Evolutionary conservation across 2,329 filamentous ascomycete genomes (phyloP).

Genomic region (Coniella vitis): DNA sequence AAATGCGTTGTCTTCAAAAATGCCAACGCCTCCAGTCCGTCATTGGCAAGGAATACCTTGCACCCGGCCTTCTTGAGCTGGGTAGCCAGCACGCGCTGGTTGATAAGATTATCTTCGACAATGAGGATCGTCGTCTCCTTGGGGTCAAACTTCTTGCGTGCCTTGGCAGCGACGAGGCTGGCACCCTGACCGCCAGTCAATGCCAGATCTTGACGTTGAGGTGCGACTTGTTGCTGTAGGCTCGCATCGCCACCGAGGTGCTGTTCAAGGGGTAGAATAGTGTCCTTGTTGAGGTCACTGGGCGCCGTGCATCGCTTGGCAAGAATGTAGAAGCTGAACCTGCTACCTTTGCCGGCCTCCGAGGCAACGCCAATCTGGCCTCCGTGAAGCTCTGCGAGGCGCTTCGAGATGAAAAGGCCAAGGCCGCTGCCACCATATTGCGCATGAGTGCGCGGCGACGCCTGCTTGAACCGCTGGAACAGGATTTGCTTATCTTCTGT

Average conservation of each 20-base stretch:
- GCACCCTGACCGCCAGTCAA: constrained; percentile 16
- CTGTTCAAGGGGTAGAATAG: constrained; percentile 16
- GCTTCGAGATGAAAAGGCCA: constrained; percentile 57
- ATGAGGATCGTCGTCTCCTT: constrained; percentile 51
- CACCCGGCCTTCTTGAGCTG: constrained; percentile 55
- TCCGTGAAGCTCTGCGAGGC: constrained; percentile 57
- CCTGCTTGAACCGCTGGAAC: constrained; percentile 63
- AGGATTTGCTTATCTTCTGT: constrained; percentile 57
- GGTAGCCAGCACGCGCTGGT: constrained; percentile 61
- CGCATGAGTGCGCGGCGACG: constrained; percentile 40
- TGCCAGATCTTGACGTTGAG: constrained; percentile 23
- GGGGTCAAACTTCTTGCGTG: constrained; percentile 26
- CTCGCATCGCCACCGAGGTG: constrained; percentile 16
- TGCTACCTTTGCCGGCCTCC: constrained; percentile 49
- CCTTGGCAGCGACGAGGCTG: constrained; percentile 19
- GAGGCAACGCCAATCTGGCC: constrained; percentile 59
- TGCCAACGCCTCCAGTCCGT: constrained; percentile 51
- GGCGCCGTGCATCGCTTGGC: constrained; percentile 36
- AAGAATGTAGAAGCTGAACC: constrained; percentile 58
- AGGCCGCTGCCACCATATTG: constrained; percentile 59
- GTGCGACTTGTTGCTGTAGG: constrained; percentile 16
- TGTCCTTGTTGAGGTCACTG: not conserved
- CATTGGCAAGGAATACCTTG: constrained; percentile 52
- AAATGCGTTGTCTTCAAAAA: constrained; percentile 30
- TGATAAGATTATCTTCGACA: constrained; percentile 62